Conservation (phyloP, 306 rosid species). For the cucumber (Cucumis sativus) region DNA sequence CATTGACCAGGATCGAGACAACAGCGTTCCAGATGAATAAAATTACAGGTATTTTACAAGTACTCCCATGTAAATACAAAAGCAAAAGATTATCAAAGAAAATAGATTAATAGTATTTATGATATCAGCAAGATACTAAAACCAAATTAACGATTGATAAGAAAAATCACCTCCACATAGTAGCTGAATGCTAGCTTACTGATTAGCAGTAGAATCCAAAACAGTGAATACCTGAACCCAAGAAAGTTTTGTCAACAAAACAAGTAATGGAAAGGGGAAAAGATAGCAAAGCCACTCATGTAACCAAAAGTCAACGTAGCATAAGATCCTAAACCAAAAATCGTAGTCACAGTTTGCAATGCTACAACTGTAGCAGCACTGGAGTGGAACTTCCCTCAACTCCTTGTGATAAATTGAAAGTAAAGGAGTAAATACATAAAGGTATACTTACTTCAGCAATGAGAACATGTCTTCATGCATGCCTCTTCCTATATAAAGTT, state of each 20-base stretch:
- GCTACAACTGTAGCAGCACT: background rate
- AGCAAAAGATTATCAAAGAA: background rate
- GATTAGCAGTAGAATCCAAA: conserved; percentile 83
- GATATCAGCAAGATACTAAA: background rate
- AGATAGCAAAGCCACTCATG: background rate
- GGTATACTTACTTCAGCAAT: conserved; percentile 56
- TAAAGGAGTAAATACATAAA: background rate
- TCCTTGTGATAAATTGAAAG: background rate
- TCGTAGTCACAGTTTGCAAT: background rate
- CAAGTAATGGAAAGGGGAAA: background rate
- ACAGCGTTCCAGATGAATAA: background rate
- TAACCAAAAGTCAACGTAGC: background rate
- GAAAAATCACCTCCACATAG: conserved; percentile 76
- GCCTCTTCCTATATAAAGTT: conserved; percentile 80
- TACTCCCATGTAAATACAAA: background rate
- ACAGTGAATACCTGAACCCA: conserved; percentile 71
- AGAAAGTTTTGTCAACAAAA: conserved; percentile 9
- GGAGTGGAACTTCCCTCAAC: background rate
- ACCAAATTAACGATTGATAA: background rate
- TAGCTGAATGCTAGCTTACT: conserved; percentile 96
- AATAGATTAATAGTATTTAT: background rate
- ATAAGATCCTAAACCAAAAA: background rate
- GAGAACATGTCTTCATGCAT: conserved; percentile 79
- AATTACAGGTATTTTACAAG: background rate
- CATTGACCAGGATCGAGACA: background rate